These are phyloP conservation scores for Metschnikowia borealis DNA, from an alignment of 805 yeast genomes.

Conservation along the genomic window DNA sequence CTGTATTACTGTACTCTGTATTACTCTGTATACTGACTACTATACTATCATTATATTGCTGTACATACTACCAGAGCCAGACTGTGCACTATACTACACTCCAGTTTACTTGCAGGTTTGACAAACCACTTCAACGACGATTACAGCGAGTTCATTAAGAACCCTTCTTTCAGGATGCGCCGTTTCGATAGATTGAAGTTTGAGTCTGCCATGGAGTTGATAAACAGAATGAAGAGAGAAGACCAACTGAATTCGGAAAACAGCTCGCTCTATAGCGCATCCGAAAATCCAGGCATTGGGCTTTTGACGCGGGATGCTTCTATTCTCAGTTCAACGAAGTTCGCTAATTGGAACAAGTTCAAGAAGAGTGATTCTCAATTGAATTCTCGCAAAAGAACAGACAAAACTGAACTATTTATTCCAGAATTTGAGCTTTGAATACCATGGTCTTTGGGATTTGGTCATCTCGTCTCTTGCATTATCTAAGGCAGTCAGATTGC, in stretches of 20 bases:
- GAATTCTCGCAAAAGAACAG: neutral
- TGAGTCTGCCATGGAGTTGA: conserved; percentile 61
- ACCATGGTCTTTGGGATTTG: conserved; percentile 13
- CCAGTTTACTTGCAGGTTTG: too few relatives aligned
- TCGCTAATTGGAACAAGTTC: conserved; percentile 32
- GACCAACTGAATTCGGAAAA: conserved; percentile 17
- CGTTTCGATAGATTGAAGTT: conserved; percentile 71
- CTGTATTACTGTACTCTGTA: too few relatives aligned
- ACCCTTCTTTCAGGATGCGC: conserved; percentile 37
- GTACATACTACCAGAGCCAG: too few relatives aligned
- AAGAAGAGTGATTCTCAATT: conserved; percentile 12
- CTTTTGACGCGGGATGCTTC: conserved; percentile 16
- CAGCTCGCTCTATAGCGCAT: conserved; percentile 7
- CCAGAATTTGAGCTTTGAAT: conserved; percentile 19
- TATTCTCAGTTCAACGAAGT: conserved; percentile 21
- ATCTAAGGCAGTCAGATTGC: conserved; percentile 55
- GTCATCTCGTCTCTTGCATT: conserved; percentile 14
- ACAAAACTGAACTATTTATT: neutral
- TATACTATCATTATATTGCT: too few relatives aligned
- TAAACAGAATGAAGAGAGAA: conserved; percentile 46
- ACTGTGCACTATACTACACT: too few relatives aligned
- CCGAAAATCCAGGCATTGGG: conserved; percentile 9
- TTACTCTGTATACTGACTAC: too few relatives aligned
- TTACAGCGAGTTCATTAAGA: conserved; percentile 59
- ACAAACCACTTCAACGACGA: conserved; percentile 43